A percentile compares a stretch with the other conserved stretches of the same genome.
Conservation (phyloP, 2,329 filamentous ascomycete species). For the Annulohypoxylon truncatum region DNA sequence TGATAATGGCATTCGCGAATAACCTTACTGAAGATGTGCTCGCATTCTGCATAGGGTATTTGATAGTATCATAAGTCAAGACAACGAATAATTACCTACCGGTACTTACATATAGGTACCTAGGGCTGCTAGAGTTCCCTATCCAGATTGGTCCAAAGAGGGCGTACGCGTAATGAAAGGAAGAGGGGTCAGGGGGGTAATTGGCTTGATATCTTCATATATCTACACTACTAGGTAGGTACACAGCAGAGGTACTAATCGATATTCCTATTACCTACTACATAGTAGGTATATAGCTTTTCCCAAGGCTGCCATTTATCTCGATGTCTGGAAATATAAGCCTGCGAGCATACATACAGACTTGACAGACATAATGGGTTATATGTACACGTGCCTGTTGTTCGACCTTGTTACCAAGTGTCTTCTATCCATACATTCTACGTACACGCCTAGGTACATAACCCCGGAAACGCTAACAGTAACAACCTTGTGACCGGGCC, state of each 20-base stretch:
- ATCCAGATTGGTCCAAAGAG: constrained; percentile 6
- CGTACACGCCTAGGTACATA: not conserved
- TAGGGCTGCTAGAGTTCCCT: no score
- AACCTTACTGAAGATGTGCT: constrained; percentile 35
- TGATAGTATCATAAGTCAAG: no score
- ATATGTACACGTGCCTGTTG: not conserved
- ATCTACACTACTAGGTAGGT: not conserved
- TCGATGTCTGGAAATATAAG: no score
- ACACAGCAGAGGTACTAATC: no score
- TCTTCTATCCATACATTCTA: not conserved
- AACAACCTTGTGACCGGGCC: constrained; percentile 36
- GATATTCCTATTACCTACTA: no score
- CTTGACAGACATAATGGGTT: no score
- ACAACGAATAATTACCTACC: no score
- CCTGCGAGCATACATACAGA: no score
- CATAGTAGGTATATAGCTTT: not conserved
- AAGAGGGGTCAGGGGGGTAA: constrained; percentile 1
- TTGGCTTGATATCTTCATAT: no score
- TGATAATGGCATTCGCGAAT: constrained; percentile 29
- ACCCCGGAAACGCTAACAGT: constrained; percentile 1
- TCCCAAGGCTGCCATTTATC: not conserved
- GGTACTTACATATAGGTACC: no score
- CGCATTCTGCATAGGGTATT: constrained; percentile 21
- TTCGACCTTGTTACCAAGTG: not conserved
- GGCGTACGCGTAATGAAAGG: constrained; percentile 30